Conservation (phyloP, 805 yeast genomes). For the Wickerhamiella qilinensis region DNA sequence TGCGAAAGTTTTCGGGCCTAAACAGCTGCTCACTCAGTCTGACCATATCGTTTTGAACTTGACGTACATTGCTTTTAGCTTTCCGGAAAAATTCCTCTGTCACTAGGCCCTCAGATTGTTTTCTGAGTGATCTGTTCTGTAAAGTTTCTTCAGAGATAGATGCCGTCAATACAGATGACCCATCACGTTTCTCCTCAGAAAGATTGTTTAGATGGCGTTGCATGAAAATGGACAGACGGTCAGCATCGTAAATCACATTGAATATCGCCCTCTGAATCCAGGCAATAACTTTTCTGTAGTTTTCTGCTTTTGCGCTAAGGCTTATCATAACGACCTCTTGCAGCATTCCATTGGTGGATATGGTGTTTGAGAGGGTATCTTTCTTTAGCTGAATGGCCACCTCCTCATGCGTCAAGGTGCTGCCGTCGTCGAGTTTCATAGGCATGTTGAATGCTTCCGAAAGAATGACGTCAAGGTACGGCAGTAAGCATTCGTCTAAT, state of each 20-base stretch:
- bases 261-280: conserved; percentile 62
- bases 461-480: conserved; percentile 45
- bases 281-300: conserved; percentile 52
- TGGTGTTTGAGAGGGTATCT: conserved; percentile 43
- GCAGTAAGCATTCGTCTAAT: conserved; percentile 37
- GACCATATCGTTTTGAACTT: conserved; percentile 35
- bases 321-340: conserved; percentile 50
- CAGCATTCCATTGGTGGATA: conserved; percentile 44
- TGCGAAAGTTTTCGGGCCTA: conserved; percentile 41
- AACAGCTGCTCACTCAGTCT: conserved; percentile 36
- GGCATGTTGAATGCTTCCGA: conserved; percentile 62
- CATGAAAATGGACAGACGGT: conserved; percentile 48
- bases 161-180: conserved; percentile 48
- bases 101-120: conserved; percentile 46
- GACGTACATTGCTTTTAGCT: conserved; percentile 31
- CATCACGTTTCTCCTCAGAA: conserved; percentile 49
- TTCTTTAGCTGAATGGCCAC: conserved; percentile 60
- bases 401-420: conserved; percentile 46
- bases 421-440: conserved; percentile 44
- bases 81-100: conserved; percentile 43
- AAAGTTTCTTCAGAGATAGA: conserved; percentile 37
- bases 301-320: conserved; percentile 41
- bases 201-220: conserved; percentile 44
- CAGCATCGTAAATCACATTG: conserved; percentile 53
- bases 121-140: conserved; percentile 44